phyloP scores from a whole-genome alignment of 1,284 basidiomycete genomes.

The Tranzscheliella williamsii region DNA sequence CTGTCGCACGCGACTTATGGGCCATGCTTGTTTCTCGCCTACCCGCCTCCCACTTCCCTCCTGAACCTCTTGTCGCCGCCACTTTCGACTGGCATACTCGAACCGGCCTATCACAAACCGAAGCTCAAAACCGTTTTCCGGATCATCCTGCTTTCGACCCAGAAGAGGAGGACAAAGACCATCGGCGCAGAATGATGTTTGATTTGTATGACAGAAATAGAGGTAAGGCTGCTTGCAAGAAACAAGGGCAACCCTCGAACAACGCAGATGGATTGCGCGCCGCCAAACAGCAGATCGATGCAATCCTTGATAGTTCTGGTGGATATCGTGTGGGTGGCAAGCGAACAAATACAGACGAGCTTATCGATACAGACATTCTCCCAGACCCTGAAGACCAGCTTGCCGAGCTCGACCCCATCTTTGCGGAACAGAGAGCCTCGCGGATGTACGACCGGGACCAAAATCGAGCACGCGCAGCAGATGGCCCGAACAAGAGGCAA shows the following conservation, averaged over 20 bases:
- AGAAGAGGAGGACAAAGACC: conserved; percentile 23
- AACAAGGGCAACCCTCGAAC: no score
- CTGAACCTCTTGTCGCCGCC: conserved; percentile 36
- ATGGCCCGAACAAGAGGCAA: neutral
- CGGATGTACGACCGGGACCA: neutral
- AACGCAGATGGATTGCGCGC: neutral
- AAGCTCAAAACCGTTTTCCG: conserved; percentile 20
- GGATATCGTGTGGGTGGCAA: neutral
- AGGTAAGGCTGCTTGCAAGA: no score
- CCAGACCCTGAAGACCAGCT: conserved; percentile 33
- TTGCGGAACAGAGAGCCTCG: conserved; percentile 23
- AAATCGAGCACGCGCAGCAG: no score
- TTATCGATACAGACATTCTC: conserved; percentile 17
- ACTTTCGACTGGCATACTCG: conserved; percentile 40
- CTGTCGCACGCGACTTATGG: conserved; percentile 50
- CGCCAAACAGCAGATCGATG: conserved; percentile 7
- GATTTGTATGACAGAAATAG: no score
- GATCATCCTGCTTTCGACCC: conserved; percentile 22
- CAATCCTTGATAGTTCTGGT: conserved; percentile 8
- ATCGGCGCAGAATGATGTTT: conserved; percentile 26
- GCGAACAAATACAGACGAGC: conserved; percentile 6
- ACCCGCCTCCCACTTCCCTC: conserved; percentile 25
- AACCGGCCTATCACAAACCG: conserved; percentile 20
- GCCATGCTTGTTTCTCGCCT: conserved; percentile 40
- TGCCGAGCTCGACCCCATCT: conserved; percentile 33